Conservation (phyloP, 768 basidiomycete genomes). For the Tulasnella calospora region DNA sequence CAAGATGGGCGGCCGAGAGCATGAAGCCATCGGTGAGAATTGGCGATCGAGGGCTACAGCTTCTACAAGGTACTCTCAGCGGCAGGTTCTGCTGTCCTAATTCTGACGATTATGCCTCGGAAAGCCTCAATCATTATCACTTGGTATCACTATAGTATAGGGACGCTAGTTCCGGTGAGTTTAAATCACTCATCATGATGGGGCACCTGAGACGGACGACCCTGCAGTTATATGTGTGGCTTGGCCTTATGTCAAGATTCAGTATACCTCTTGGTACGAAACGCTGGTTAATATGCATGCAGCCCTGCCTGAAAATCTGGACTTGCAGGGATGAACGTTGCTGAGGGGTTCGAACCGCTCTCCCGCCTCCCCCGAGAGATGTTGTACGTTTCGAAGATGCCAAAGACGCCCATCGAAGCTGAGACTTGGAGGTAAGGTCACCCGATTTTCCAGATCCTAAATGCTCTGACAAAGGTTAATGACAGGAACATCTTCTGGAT, state of each 20-base stretch:
- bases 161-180: neutral
- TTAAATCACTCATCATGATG: neutral
- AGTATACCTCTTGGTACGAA: neutral
- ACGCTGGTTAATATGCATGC: neutral
- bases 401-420: neutral
- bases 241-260: neutral
- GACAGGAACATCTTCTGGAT: neutral
- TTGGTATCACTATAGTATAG: slow-evolving; percentile 16
- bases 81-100: neutral
- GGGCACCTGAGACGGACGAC: neutral
- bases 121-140: neutral
- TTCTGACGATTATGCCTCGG: neutral
- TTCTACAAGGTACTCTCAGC: neutral
- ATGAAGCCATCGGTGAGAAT: neutral
- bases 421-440: neutral
- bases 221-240: neutral
- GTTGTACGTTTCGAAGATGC: neutral
- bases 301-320: neutral
- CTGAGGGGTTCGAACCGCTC: neutral
- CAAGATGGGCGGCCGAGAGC: neutral
- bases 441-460: neutral
- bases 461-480: neutral
- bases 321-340: neutral
- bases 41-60: neutral
- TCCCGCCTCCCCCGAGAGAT: neutral